Percentiles rank a stretch among this genome's conserved stretches.
phyloP scores from a whole-genome alignment of 331 rosid species.

The Malus hybrid region DNA sequence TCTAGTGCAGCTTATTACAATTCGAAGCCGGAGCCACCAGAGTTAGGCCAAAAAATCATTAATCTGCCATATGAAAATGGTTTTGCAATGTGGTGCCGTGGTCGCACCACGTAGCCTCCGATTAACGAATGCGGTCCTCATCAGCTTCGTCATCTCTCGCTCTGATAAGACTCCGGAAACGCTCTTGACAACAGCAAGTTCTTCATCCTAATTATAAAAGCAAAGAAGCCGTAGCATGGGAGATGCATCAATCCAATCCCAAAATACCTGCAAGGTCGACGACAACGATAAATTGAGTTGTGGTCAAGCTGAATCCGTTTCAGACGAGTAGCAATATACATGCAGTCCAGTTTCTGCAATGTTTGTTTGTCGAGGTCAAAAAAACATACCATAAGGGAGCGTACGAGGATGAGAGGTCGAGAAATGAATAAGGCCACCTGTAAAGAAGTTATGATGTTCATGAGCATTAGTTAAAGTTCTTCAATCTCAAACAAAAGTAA shows the following conservation, averaged over 20 bases:
- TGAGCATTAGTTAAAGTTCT: neutral
- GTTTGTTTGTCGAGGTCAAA: neutral
- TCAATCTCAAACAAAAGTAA: neutral
- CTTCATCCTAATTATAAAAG: conserved; percentile 53
- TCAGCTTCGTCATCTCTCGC: conserved; percentile 1
- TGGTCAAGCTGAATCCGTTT: neutral
- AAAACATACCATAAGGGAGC: conserved; percentile 76
- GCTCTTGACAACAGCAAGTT: conserved; percentile 32
- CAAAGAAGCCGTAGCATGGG: conserved; percentile 67
- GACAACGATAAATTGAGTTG: neutral
- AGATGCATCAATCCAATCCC: conserved; percentile 62
- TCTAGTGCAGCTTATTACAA: neutral
- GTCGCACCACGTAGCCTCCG: no score
- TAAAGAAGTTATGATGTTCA: conserved; percentile 6
- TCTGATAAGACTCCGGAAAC: conserved; percentile 39
- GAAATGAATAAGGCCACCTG: conserved; percentile 99
- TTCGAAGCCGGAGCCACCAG: neutral
- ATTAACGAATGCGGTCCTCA: neutral
- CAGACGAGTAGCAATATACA: neutral
- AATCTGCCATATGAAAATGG: neutral
- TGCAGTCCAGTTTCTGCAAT: neutral
- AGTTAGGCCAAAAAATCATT: neutral
- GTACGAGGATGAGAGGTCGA: conserved; percentile 59
- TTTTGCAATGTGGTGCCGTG: neutral
- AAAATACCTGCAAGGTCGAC: conserved; percentile 53